Conservation (phyloP, 768 basidiomycete genomes). For the Thelephora aurantiotincta region DNA sequence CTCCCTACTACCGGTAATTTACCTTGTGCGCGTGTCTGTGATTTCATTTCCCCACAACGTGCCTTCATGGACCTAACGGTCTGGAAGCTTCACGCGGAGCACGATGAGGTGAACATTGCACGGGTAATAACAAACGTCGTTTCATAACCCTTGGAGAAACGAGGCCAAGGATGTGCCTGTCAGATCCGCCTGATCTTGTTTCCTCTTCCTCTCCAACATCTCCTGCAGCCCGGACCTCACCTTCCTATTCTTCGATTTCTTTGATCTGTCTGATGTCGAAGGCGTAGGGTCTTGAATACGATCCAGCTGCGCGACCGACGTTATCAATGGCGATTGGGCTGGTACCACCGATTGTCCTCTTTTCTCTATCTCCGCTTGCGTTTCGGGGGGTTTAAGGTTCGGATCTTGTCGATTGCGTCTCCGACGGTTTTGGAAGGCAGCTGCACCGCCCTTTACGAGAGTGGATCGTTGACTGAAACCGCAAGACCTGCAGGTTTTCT, state of each 20-base stretch:
- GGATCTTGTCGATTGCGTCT: constrained; percentile 6
- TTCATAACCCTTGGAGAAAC: constrained; percentile 32
- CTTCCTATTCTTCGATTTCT: constrained; percentile 27
- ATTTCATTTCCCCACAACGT: too few species aligned
- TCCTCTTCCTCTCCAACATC: constrained; percentile 47
- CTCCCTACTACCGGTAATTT: neutral
- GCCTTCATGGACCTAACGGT: too few species aligned
- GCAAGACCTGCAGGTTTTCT: constrained; percentile 16
- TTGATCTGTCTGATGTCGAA: constrained; percentile 2
- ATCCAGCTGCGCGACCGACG: neutral
- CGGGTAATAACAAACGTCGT: neutral
- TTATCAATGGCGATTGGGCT: neutral
- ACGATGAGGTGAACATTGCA: too few species aligned
- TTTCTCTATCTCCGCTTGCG: too few species aligned
- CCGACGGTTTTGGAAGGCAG: constrained; percentile 10
- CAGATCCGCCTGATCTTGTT: constrained; percentile 28
- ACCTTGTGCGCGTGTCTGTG: too few species aligned
- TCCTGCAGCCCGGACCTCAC: constrained; percentile 45
- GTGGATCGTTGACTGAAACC: constrained; percentile 14
- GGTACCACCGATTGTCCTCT: neutral
- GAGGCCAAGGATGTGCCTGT: constrained; percentile 31
- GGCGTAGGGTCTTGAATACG: neutral
- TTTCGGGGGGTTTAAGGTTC: too few species aligned
- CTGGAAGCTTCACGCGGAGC: too few species aligned
- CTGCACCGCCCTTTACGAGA: constrained; percentile 8